Evolutionary conservation across 768 basidiomycete genomes (phyloP), one percentile per base, ranked within the genome.

Genomic region (Stropharia rugosoannulata): DNA sequence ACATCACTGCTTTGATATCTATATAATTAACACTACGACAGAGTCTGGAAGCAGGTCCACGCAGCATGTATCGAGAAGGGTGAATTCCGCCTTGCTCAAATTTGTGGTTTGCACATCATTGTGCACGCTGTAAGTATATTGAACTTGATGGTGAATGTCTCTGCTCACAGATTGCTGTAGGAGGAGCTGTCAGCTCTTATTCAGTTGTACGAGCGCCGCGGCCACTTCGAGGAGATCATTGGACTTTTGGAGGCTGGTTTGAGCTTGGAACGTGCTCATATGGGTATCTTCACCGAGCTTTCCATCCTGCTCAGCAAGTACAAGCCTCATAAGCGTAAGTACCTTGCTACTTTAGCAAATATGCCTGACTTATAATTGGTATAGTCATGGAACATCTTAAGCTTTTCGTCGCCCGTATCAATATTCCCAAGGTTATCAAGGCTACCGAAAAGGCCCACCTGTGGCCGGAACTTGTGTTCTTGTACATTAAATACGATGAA

Each of bases 41-140:
- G 91, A 75, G 97, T 98, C n/a, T 99, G 97, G 97, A 98, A 98
- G 73, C 97, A 98, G 70, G 97, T 99, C 49, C 96, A 98, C 62
- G 90, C 94, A 19, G 97, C 97, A 39, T 99, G 97, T 74, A 88
- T 99, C 55, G 96, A 97, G 77, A 98, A 98, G 79, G 76, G 82
- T 52, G 97, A 99, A 69, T 98, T 98, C 85, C 89, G 95, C 57
- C 71, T 98, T 71, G 96, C 97, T 35, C 95, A 98, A 82, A 98
- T 99, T 66, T 98, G 96, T 68, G 97, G 95, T 82, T 86, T 98
- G 60, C 92, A 99, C 69, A 90, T 99, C 66, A 87, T 99, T 59
- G 97, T 99, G 22, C 94, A 98, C 72, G 92, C 93, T 43, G 79
- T 80, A 65, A 54, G 77, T 65, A 37, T 22, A 25, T 13, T 38